Percentiles rank a stretch among this genome's conserved stretches.
Evolutionary conservation across 495 filamentous ascomycete genomes (phyloP).

Genomic region (Aspergillus bridgeri): DNA sequence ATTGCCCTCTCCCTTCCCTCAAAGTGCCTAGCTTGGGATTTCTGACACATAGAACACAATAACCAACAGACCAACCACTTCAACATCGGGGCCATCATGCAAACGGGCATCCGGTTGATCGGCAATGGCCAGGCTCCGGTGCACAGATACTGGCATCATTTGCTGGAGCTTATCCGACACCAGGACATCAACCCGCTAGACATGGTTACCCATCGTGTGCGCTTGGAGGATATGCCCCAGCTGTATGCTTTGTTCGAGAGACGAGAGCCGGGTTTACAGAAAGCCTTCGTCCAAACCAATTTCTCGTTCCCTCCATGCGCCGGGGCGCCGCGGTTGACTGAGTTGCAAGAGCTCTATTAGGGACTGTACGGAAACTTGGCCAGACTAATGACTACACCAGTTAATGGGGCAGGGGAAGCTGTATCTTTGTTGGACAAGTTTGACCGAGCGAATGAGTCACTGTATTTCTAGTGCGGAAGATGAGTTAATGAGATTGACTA

Average conservation of each 20-base stretch:
- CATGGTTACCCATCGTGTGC: conserved; percentile 78
- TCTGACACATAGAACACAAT: neutral
- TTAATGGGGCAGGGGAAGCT: neutral
- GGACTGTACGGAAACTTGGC: neutral
- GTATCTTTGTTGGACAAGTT: neutral
- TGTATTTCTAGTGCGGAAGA: neutral
- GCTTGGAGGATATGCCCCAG: conserved; percentile 68
- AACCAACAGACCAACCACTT: conserved; percentile 67
- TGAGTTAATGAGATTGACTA: neutral
- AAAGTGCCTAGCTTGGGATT: neutral
- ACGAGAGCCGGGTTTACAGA: conserved; percentile 66
- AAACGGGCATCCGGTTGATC: conserved; percentile 75
- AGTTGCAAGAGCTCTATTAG: conserved; percentile 6
- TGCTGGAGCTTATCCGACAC: conserved; percentile 64
- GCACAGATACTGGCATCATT: conserved; percentile 75
- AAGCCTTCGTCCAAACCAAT: conserved; percentile 67
- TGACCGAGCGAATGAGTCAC: neutral
- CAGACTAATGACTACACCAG: neutral
- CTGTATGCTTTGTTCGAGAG: conserved; percentile 70
- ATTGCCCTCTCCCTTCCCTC: neutral
- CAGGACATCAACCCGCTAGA: conserved; percentile 73
- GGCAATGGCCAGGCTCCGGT: conserved; percentile 85
- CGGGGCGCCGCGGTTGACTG: conserved; percentile 53
- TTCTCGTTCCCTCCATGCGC: conserved; percentile 53
- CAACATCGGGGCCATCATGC: conserved; percentile 83